phyloP scores from a whole-genome alignment of 805 yeast species.

The Zygoascus flipseniorum region DNA sequence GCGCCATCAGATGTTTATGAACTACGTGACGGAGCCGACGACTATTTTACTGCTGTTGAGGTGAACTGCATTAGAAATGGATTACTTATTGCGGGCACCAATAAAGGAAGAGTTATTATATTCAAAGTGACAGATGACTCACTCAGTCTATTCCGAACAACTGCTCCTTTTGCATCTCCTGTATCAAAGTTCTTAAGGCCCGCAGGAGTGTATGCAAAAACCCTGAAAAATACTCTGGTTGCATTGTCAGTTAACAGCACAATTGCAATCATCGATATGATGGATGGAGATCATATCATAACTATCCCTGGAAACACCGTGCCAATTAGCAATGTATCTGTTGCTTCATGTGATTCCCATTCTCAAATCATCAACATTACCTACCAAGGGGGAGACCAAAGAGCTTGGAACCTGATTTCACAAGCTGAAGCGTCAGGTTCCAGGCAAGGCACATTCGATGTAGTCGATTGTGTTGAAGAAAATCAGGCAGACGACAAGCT shows the following conservation, averaged over 20 bases:
- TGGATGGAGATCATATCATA: not conserved
- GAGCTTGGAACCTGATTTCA: conserved; percentile 9
- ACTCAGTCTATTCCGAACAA: not conserved
- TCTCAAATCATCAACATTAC: not conserved
- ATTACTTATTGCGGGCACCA: not conserved
- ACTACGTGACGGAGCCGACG: not conserved
- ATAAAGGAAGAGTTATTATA: not conserved
- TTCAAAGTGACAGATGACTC: not conserved
- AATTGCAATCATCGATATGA: conserved; percentile 6
- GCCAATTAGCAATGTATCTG: not conserved
- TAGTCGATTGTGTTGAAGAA: not conserved
- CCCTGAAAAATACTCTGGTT: not conserved
- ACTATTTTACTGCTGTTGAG: not conserved
- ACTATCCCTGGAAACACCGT: conserved; percentile 12
- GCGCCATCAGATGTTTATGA: not conserved
- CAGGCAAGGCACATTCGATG: not conserved
- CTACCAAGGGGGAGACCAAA: conserved; percentile 8
- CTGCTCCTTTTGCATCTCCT: not conserved
- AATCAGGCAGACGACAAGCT: not conserved
- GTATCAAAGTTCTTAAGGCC: not conserved
- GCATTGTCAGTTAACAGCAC: conserved; percentile 9
- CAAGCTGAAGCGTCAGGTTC: not conserved
- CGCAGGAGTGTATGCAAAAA: not conserved
- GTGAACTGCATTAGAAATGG: not conserved
- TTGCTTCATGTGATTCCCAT: not conserved